Base-by-base conservation (phyloP, 108 stramenopile genomes). In the Stephanodiscus triporus region DNA sequence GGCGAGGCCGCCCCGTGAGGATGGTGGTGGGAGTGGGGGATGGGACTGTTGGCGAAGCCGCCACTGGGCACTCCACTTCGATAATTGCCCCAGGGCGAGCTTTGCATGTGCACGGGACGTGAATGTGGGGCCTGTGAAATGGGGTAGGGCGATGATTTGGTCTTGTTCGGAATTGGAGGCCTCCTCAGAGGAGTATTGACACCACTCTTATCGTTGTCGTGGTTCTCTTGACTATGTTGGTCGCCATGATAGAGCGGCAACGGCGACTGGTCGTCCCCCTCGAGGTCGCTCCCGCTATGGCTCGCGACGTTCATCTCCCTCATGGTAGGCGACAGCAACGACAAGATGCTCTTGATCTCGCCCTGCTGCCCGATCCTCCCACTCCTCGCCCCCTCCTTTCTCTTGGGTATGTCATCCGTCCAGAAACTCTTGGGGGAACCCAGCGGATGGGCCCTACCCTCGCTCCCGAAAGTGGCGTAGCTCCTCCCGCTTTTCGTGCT, bases 241-340 rank as follows among this genome's bases (percentile, higher is more conserved):
- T 78, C 50, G 23, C 72, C 76, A 61, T 88, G 89, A 73, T 83
- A 85, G 10, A 88, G 66, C 8, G 92, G 92, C 9, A 94, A 66
- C 5, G 92, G 92, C 13, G 89, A 88, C 16, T 26, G 60, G 22
- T 40, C 19, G 4, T 61, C 36, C 22, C 60, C 60, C n/a, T 42
- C 60, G 19, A 38, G 36, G 6, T 61, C 36, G 17, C 37, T 61
- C 37, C 4, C 84, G 61, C 86, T 84, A 20, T 76, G 78, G 54
- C 85, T 68, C 47, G 70, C 16, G 16, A 72, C 43, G 20, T 74
- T 67, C 68, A 70, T 73, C 37, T 73, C 79, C 14, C 72, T 63
- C 63, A 70, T 70, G 1, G 79, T 67, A 14, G 90, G 90, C 4
- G 90, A 88, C 47, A 88, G 78, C 68, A 88, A 82, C 16, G 87